Evolutionary conservation across 140 eudicot species (phyloP), one percentile per base, ranked within the genome.

Genomic region (Senecio squalidus): DNA sequence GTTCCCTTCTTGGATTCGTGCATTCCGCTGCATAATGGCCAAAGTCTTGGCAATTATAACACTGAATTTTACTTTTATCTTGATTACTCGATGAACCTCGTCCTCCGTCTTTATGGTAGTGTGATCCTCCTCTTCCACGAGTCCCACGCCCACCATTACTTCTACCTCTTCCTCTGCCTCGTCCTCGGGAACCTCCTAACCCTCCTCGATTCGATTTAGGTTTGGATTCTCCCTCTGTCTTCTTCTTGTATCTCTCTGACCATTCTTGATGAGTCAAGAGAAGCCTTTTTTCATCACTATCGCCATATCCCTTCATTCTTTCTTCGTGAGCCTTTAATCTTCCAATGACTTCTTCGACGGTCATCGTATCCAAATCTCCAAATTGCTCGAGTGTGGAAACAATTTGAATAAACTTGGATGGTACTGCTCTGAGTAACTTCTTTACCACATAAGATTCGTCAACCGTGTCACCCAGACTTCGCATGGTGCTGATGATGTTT

Each of bases 331-430:
- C 57, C 2, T 50, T 50, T 6, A 50, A 14, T 13, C 57, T 26
- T 3, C 57, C 57, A 3, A 50, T 13, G 0, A 50, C 57, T 24
- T 50, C 57, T 11, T 50, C 57, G 1, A 50, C 34, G 0, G 34
- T 20, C 57, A 50, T 50, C 0, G 0, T 3, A 8, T 50, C 57
- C 5, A 50, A 27, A 25, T 50, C 57, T 3, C 16, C 20, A 13
- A 50, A 50, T 27, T 50, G 57, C 34, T 51, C 57, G 4, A 26
- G 24, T 3, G 36, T 51, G n/a, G 57, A 51, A 5, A 34, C 57
- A 18, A 21, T 48, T 9, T 48, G 54, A 18, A 48, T 3, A n/a
- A 48, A 48, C 29, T 48, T 48, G 2, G n/a, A 6, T n/a, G 54
- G 54, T 6, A 48, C 29, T 21, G 20, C 3, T 3, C 36, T 30